Evolutionary conservation across 2,329 filamentous ascomycete genomes (phyloP).

Genomic region (Sporothrix pallida): DNA sequence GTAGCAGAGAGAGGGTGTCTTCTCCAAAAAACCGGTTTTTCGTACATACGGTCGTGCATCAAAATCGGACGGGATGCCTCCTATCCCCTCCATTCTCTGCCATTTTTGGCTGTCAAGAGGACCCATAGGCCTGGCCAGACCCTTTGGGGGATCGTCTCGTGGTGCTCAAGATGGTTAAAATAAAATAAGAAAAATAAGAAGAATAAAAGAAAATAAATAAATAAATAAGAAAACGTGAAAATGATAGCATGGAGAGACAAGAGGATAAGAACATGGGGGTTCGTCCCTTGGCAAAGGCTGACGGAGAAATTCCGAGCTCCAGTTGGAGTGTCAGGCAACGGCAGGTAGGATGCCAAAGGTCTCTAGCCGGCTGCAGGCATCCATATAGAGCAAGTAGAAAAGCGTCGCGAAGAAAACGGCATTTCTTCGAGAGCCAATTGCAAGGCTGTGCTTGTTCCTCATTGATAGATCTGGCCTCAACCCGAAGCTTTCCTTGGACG

Average conservation of each 20-base stretch:
- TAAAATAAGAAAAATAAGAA: background rate
- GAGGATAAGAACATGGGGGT: background rate
- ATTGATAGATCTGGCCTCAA: too few species aligned
- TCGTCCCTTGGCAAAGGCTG: background rate
- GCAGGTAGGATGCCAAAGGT: background rate
- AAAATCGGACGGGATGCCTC: background rate
- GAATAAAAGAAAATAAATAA: background rate
- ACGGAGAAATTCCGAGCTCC: background rate
- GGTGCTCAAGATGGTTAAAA: background rate
- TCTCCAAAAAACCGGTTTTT: constrained; percentile 33
- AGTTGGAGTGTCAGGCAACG: background rate
- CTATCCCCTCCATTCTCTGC: background rate
- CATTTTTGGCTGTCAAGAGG: background rate
- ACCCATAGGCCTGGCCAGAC: constrained; percentile 30
- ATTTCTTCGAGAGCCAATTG: too few species aligned
- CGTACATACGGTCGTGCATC: constrained; percentile 29
- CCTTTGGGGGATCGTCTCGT: background rate
- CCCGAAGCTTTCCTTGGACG: too few species aligned
- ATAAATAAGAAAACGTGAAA: background rate
- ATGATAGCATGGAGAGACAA: background rate
- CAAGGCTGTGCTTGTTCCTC: too few species aligned
- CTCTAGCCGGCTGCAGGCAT: background rate
- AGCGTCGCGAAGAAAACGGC: too few species aligned
- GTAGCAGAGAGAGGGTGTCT: background rate
- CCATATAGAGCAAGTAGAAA: background rate